Evolutionary conservation across 371 early-diverging fungal species (phyloP), one percentile per base, ranked within the genome.

Genomic region (Dichotomocladium elegans): DNA sequence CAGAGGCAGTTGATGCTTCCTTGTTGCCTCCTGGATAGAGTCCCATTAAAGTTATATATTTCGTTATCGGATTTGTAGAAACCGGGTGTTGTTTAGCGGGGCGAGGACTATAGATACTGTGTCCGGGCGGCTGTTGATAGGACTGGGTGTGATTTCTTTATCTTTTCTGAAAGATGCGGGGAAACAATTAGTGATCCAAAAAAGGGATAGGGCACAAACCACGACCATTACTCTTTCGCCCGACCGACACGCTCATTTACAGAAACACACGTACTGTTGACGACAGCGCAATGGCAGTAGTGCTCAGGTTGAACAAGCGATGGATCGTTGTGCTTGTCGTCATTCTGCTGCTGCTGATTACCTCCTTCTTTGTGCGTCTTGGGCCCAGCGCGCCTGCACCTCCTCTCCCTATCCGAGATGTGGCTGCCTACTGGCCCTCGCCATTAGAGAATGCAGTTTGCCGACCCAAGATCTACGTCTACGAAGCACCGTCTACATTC

Each of bases 1-100:
- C 76, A 29, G 74, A 79, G 2, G 77, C 42, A n/a, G 90, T 93
- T 12, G 98, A 96, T 79, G 87, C 85, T 12, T 84, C 93, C 31
- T 72, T 85, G 79, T 80, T 98, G 30, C 98, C 98, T 31, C 98
- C 96, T 29, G 92, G 96, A 60, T 97, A 88, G 82, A 61, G n/a
- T n/a, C n/a, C n/a, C n/a, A n/a, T n/a, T n/a, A n/a, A n/a, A n/a
- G n/a, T n/a, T n/a, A n/a, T n/a, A n/a, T n/a, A n/a, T n/a, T n/a
- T n/a, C n/a, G n/a, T n/a, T n/a, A n/a, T n/a, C n/a, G n/a, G n/a
- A n/a, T n/a, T n/a, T n/a, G n/a, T n/a, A n/a, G n/a, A n/a, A n/a
- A n/a, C n/a, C n/a, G n/a, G n/a, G n/a, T n/a, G n/a, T n/a, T n/a
- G n/a, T n/a, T n/a, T n/a, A n/a, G n/a, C n/a, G n/a, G n/a, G n/a